A percentile compares a stretch with the other conserved stretches of the same genome.
phyloP scores from a whole-genome alignment of 352 stramenopile genomes.

The Thalassiosira oceanica region DNA sequence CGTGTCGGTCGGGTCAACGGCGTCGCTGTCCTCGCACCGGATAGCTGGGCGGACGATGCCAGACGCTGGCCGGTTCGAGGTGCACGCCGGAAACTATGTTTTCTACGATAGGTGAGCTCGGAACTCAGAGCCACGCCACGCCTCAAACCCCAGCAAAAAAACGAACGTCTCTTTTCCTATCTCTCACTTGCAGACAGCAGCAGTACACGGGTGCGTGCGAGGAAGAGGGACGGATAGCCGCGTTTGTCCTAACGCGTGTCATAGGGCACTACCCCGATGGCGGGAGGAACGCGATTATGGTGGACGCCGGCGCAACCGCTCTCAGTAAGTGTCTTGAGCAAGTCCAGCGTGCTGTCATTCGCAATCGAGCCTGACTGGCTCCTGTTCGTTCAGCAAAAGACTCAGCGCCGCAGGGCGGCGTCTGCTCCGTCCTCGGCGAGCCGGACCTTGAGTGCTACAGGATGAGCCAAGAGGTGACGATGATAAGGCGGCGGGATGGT shows the following conservation, averaged over 20 bases:
- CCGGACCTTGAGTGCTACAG: conserved; percentile 40
- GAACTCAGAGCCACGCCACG: no score
- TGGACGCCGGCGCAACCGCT: conserved; percentile 45
- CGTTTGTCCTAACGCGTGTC: conserved; percentile 27
- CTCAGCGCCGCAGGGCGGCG: conserved; percentile 27
- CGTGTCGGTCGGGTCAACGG: conserved; percentile 42
- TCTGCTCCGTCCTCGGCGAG: conserved; percentile 19
- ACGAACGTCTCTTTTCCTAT: no score
- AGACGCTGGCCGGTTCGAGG: conserved; percentile 33
- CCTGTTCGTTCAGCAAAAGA: no score
- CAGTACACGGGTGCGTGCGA: conserved; percentile 31
- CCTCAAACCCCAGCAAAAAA: no score
- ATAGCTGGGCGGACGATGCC: conserved; percentile 2
- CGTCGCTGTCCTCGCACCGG: conserved; percentile 30
- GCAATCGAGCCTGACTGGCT: no score
- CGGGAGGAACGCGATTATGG: conserved; percentile 37
- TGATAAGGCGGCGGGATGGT: conserved; percentile 20
- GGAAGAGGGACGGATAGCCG: conserved; percentile 15
- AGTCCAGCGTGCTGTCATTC: no score
- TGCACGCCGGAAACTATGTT: conserved; percentile 49
- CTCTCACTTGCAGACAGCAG: no score
- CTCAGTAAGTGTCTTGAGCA: no score
- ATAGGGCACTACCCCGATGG: conserved; percentile 45
- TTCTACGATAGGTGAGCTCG: conserved; percentile 47
- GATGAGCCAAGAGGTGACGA: conserved; percentile 48